Evolutionary conservation across 2,329 filamentous ascomycete genomes (phyloP), one percentile per base, ranked within the genome.

Genomic region (Ophiocordyceps sinensis): DNA sequence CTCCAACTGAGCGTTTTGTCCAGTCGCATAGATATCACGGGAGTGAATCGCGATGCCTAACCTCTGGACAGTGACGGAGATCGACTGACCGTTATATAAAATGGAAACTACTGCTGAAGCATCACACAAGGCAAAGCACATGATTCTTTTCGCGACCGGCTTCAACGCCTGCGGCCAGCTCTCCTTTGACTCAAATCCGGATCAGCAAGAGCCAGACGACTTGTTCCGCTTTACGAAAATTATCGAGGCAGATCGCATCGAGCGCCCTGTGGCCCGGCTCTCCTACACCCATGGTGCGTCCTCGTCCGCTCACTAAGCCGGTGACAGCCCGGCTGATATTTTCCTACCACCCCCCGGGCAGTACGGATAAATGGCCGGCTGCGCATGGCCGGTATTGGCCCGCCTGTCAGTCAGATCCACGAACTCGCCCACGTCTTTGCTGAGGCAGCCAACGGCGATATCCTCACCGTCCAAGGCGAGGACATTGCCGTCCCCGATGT

Each of bases 131-230:
- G 5, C 14, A 15, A 28, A 17, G 19, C 15, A 14, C 36, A 66
- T 74, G 70, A 60, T 69, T 40, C 54, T 79, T 5, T 72, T 70
- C 51, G 71, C 67, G 35, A 49, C 68, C 3, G 75, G 75, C 34
- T 70, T 74, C 57, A 79, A 79, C 50, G 71, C 73, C 41, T 79
- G 71, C 71, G 56, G 58, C 42, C 74, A 79, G 49, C 62, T 78
- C 14, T 47, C 51, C 2, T 68, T 75, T 12, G 44, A 43, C 7
- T n/a, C 13, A 15, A 28, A 35, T 8, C 37, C 10, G 5, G 32
- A 26, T 8, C 8, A 35, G 14, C 45, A 44, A 4, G 65, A 73
- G 34, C 62, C 66, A 4, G 54, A 64, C 5, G 75, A 78, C 49
- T 15, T 73, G 4, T 44, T 44, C 15, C 44, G 49, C 1, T 77